These are phyloP conservation scores for Fraxinus pennsylvanica DNA, from an alignment of 257 asterid species.

Conservation along the genomic window DNA sequence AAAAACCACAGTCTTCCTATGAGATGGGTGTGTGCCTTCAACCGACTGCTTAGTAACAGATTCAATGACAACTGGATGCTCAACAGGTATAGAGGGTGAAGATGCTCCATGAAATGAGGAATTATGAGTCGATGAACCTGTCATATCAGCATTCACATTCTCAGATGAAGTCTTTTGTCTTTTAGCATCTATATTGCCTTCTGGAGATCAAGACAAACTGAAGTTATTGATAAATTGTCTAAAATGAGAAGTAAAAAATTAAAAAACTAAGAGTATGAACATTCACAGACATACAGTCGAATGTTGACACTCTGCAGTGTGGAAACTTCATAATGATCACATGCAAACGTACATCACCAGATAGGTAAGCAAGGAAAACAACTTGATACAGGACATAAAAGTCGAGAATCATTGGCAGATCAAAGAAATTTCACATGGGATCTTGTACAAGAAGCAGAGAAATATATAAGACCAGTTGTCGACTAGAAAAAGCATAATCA, in stretches of 20 bases:
- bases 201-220: conserved; percentile 27
- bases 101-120: conserved; percentile 15
- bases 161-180: conserved; percentile 37
- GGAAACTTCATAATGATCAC: background rate
- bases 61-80: conserved; percentile 14
- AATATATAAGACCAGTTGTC: background rate
- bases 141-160: conserved; percentile 27
- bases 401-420: background rate
- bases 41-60: conserved; percentile 19
- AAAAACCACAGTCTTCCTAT: conserved; percentile 38
- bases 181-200: conserved; percentile 31
- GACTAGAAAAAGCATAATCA: background rate
- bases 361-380: background rate
- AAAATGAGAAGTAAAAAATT: background rate
- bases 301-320: background rate
- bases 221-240: background rate
- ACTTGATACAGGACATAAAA: background rate
- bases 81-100: conserved; percentile 18
- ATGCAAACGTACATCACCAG: background rate
- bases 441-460: background rate
- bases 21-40: conserved; percentile 13
- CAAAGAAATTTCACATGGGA: background rate
- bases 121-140: conserved; percentile 17
- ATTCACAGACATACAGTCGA: background rate
- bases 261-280: background rate